Evolutionary conservation across 441 rosid genomes (phyloP), one percentile per base, ranked within the genome.

Genomic region (Kokia cookei): DNA sequence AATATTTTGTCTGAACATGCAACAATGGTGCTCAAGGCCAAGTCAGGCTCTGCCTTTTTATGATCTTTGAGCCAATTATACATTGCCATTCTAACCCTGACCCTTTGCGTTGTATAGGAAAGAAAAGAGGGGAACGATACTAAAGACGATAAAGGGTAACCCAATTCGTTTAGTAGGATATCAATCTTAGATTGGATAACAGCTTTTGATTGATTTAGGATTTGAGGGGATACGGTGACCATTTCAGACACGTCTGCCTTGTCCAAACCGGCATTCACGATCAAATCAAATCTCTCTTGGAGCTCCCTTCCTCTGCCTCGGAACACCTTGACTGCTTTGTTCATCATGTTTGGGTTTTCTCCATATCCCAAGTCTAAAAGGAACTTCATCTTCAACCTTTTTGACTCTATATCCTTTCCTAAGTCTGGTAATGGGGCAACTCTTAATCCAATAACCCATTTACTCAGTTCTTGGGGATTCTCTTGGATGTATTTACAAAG

Each of bases 221-320:
- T 81, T 66, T 75, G 83, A 74, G 98, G 99, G 55, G 82, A 80
- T 59, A 69, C 42, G 66, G 37, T 82, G 68, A 95, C 76, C 90
- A 96, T 92, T 68, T 74, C 73, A 17, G 74, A 57, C 4, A 85
- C 97, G 57, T 88, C 93, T 37, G 78, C 72, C 83, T 77, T 78
- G 5, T 82, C 84, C 63, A 93, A 66, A 65, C 98, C 98, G 27
- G 87, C 86, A 19, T 74, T 79, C 77, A 84, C 68, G 0, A 94
- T 75, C 17, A 85, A 86, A 48, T 91, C 86, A 69, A 89, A 91
- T 84, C 99, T 88, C 77, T 88, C 89, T 37, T 68, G 87, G 48
- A 93, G 86, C 50, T 94, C 90, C 6, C 82, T 58, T 61, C 94
- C 96, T 78, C 70, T 90, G 35, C 91, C 96, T 4, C 93, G 88